Base-by-base conservation (phyloP, 1,284 basidiomycete species). In the Heterobasidion parviporum region DNA sequence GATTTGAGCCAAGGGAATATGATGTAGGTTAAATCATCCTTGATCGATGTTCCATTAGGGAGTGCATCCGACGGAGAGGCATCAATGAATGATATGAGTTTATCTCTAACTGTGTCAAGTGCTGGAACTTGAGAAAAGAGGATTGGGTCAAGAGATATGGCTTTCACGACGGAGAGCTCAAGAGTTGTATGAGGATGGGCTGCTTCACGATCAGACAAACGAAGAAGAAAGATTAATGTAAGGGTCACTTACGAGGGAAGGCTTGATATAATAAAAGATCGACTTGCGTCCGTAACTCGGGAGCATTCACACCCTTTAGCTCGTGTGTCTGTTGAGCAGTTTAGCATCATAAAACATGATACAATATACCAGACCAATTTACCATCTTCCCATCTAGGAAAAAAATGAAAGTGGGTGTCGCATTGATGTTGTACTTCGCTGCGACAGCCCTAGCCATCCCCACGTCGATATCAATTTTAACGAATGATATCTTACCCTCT, bases 391-490 rank as follows among this genome's bases (percentile, higher is more conserved):
- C 89, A 58, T 89, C 77, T 61, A 85, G 67, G 73, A 92, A 94
- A 72, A 91, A 92, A 53, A 89, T 74, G 67, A 94, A 94, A 4
- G 92, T 94, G 3, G 93, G 92, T 1, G 90, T 94, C 0, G 79
- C 91, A n/a, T 78, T 69, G 1, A 96, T 81, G 3, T 79, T 74
- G 71, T 81, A 89, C 63, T 87, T 75, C 0, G 72, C 65, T 0
- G 87, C 89, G 32, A 93, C 70, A 50, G 72, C 71, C 8, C 73
- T 65, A 0, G 84, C 85, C 67, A 82, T 70, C 1, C 87, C 88
- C 6, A 87, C 79, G 7, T 78, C 81, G 60, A 92, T 71, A 71
- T 94, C 92, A 43, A 94, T 80, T 71, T 91, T 91, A 7, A 86
- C 81, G 64, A 94, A 94, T 2, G 81, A 88, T 15, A 83, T 77